Percentiles rank a stretch among this genome's conserved stretches.
Evolutionary conservation across 192 early-diverging fungal species (phyloP).

Genomic region (Coemansia sp.): DNA sequence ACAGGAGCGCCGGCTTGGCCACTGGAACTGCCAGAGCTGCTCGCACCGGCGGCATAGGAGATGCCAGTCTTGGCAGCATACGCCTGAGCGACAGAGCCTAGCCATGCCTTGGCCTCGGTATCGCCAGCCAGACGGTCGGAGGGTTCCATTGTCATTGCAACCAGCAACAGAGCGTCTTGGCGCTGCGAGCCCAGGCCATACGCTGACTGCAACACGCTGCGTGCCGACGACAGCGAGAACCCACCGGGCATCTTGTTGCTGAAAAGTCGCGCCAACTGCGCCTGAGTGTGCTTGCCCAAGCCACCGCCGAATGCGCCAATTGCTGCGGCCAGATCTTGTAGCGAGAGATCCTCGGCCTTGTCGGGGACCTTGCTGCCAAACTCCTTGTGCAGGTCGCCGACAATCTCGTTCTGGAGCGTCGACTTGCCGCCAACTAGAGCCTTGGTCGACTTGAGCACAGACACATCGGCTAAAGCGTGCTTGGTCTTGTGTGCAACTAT

Average conservation of each 20-base stretch:
- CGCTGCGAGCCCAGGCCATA: constrained; percentile 81
- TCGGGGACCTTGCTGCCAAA: constrained; percentile 85
- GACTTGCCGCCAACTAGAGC: constrained; percentile 88
- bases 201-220: constrained; percentile 65
- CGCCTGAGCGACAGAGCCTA: constrained; percentile 68
- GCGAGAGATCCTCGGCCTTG: constrained; percentile 88
- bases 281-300: constrained; percentile 79
- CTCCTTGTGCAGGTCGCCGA: constrained; percentile 94
- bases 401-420: constrained; percentile 96
- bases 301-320: constrained; percentile 62
- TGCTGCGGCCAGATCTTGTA: constrained; percentile 76
- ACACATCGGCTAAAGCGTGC: constrained; percentile 76
- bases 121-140: constrained; percentile 75
- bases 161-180: constrained; percentile 72
- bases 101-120: constrained; percentile 82
- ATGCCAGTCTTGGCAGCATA: constrained; percentile 80
- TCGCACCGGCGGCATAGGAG: constrained; percentile 63
- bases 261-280: constrained; percentile 78
- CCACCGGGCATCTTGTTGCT: constrained; percentile 92
- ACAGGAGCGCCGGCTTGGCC: constrained; percentile 48
- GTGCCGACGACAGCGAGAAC: constrained; percentile 76
- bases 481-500: constrained; percentile 90
- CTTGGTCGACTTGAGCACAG: constrained; percentile 66
- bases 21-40: constrained; percentile 54
- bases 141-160: constrained; percentile 82